Base-by-base conservation (phyloP, 345 rosid species). In the Reutealis trisperma region DNA sequence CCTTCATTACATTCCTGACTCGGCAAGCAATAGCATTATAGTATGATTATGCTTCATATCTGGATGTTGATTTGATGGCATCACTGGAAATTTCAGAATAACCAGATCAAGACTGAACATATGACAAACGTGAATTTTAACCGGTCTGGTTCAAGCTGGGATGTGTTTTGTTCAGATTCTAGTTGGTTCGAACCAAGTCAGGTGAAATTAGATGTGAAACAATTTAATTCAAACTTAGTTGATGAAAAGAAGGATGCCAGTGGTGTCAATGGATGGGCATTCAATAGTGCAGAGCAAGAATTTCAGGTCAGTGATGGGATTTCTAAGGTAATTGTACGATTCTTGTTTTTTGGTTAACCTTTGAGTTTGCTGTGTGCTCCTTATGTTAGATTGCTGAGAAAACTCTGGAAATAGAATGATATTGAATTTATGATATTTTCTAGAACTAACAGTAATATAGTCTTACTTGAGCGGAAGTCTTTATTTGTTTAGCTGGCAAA, bases 261-360 rank as follows among this genome's bases (percentile, higher is more conserved):
- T 54, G 82, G 57, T 54, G 84, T 80, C 16, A 79, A 83, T 71
- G 86, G 73, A 42, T 86, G 85, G 88, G 86, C 78, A 58, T 86
- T 86, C 65, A 79, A 73, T 69, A 83, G 65, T 64, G 85, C 83
- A 30, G 85, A 73, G 79, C 75, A 79, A 57, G 78, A 76, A 52
- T 42, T 54, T 24, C 37, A 25, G 57, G 41, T 47, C 22, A 49
- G 16, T 13, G 72, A 72, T 55, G 77, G 54, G 60, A 67, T 59
- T 44, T n/a, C 42, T 9, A 27, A 64, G 75, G 79, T 80, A 58
- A 71, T 18, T 37, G n/a, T 13, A 66, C 47, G n/a, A 19, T 47
- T 37, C 34, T 57, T 59, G 25, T 49, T 4, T 16, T 81, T 67
- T 32, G 27, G 5, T 27, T 69, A 22, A 60, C 15, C 32, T 77